Percentiles rank a stretch among this genome's conserved stretches.
Evolutionary conservation across 23 red algal genomes (phyloP).

Genomic region (Gracilaria caudata): DNA sequence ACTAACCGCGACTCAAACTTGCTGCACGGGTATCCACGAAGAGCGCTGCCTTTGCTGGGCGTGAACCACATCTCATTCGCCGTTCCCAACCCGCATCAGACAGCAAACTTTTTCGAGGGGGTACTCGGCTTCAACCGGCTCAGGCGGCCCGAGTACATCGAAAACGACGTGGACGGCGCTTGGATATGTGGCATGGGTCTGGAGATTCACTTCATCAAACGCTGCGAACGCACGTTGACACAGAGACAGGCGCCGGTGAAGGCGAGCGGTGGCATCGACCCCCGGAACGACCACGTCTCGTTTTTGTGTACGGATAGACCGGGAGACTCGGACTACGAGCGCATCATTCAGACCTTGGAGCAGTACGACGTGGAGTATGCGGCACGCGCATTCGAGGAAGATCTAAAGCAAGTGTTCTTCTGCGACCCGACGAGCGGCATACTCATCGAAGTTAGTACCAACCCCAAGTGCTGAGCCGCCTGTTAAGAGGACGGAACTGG

Average conservation of each 20-base stretch:
- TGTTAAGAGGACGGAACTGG: background rate
- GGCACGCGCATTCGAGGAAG: background rate
- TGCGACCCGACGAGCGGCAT: conserved; percentile 46
- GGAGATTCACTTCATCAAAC: conserved; percentile 49
- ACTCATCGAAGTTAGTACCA: conserved; percentile 52
- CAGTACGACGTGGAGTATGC: conserved; percentile 21
- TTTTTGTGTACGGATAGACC: conserved; percentile 33
- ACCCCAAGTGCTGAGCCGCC: conserved; percentile 19
- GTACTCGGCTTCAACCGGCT: conserved; percentile 45
- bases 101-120: conserved; percentile 30
- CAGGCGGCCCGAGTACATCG: conserved; percentile 16
- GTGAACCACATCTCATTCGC: conserved; percentile 61
- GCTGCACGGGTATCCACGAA: background rate
- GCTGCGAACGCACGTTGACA: background rate
- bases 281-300: conserved; percentile 50
- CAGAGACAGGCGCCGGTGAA: background rate
- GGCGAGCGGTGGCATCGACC: background rate
- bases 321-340: conserved; percentile 27
- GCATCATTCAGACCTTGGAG: conserved; percentile 18
- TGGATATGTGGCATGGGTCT: conserved; percentile 58
- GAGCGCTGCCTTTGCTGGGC: conserved; percentile 9
- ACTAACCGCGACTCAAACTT: background rate
- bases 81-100: conserved; percentile 29
- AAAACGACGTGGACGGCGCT: conserved; percentile 25
- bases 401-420: conserved; percentile 49